phyloP scores from a whole-genome alignment of 306 rosid species.

The Dryas alaskensis region DNA sequence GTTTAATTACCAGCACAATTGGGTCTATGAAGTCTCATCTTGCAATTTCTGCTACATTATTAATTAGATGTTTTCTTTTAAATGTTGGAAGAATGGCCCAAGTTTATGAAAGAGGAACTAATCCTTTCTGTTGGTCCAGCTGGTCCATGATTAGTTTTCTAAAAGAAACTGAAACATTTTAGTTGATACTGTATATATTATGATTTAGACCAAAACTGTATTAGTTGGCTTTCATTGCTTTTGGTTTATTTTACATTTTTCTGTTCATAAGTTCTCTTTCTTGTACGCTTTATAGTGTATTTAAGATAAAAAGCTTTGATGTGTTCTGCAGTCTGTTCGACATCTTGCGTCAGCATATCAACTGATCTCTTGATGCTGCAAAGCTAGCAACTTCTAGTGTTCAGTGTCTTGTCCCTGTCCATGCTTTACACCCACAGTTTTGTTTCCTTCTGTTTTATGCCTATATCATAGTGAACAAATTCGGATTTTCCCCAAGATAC shows the following conservation, averaged over 20 bases:
- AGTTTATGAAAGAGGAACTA: not conserved
- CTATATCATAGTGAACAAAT: not conserved
- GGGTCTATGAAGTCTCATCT: not conserved
- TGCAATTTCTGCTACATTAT: not conserved
- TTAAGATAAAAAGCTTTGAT: constrained; percentile 6
- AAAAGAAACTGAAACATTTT: not conserved
- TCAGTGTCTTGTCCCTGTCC: not conserved
- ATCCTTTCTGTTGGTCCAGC: not conserved
- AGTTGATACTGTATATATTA: not conserved
- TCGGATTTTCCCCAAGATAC: constrained; percentile 3
- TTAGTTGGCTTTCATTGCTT: not conserved
- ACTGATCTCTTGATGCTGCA: not conserved
- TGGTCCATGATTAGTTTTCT: not conserved
- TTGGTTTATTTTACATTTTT: not conserved
- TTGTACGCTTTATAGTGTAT: not conserved
- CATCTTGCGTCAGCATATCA: not conserved
- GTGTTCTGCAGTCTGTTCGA: not conserved
- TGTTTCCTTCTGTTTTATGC: constrained; percentile 18
- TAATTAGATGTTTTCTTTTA: not conserved
- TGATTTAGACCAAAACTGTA: not conserved
- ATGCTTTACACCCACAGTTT: constrained; percentile 11
- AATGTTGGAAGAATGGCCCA: not conserved
- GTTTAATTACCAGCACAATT: not conserved
- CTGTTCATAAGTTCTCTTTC: not conserved
- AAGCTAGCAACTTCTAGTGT: not conserved